Conservation (phyloP, 352 stramenopile genomes). For the Aphanomyces stellatus region DNA sequence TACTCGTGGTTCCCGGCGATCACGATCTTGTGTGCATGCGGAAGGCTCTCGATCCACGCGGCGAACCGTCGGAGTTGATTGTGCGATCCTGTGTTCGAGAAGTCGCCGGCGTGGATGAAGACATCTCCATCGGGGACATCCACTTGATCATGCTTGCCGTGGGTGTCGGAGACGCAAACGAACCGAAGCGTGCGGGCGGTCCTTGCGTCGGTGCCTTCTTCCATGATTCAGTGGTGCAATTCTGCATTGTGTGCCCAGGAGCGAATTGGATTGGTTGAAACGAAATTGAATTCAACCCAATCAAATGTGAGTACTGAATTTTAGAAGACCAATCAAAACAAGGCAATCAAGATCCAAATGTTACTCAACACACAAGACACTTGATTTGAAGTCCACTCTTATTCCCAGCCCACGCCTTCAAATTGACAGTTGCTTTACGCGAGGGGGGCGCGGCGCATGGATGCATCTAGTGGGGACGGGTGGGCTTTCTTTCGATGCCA, state of each 20-base stretch:
- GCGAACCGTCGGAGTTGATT: conserved; percentile 66
- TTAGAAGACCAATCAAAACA: no score
- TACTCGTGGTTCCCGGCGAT: conserved; percentile 79
- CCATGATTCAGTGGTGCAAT: no score
- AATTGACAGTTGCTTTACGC: no score
- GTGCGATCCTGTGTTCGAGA: conserved; percentile 71
- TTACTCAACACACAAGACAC: no score
- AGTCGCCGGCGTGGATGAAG: conserved; percentile 87
- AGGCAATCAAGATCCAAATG: no score
- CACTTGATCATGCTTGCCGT: conserved; percentile 26
- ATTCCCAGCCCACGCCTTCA: no score
- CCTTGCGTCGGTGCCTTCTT: no score
- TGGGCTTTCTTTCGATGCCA: background rate
- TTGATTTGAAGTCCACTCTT: no score
- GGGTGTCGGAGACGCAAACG: conserved; percentile 51
- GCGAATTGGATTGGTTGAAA: no score
- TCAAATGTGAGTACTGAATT: no score
- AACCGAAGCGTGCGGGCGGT: conserved; percentile 27
- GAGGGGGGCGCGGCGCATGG: background rate
- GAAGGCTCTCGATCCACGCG: conserved; percentile 63
- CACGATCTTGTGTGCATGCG: conserved; percentile 68
- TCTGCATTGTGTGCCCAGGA: no score
- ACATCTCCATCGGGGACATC: conserved; percentile 62
- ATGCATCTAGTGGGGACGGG: background rate
- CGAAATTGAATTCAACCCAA: background rate